Percentiles rank a stretch among this genome's conserved stretches.
phyloP scores from a whole-genome alignment of 768 basidiomycete genomes.

The Boletus fagicola region DNA sequence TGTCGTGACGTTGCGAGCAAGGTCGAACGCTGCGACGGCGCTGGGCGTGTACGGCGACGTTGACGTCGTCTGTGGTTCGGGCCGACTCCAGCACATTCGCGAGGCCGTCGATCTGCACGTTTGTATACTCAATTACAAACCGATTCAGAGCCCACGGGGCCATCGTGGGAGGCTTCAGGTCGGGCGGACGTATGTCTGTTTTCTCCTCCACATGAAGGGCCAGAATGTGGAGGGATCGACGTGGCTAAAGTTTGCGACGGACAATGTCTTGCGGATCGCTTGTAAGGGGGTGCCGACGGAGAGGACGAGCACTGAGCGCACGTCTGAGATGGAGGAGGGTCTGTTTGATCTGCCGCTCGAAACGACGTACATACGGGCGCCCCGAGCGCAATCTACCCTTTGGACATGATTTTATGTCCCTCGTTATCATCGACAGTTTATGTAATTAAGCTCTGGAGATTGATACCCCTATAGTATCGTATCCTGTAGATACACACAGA shows the following conservation, averaged over 20 bases:
- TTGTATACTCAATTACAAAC: slow-evolving; percentile 26
- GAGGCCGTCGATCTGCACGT: slow-evolving; percentile 16
- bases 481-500: slow-evolving; percentile 12
- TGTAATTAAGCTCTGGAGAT: not conserved
- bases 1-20: slow-evolving; percentile 14
- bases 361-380: slow-evolving; percentile 14
- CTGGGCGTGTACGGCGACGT: slow-evolving; percentile 14
- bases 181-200: slow-evolving; percentile 22
- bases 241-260: slow-evolving; percentile 27
- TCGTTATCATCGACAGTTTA: not conserved
- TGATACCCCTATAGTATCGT: not conserved
- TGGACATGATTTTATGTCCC: not conserved
- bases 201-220: slow-evolving; percentile 17
- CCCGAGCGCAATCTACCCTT: slow-evolving; percentile 7
- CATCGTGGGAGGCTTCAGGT: slow-evolving; percentile 14
- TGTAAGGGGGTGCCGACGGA: slow-evolving; percentile 6
- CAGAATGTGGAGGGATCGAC: slow-evolving; percentile 2
- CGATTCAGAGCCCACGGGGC: not conserved
- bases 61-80: slow-evolving; percentile 16
- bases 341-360: slow-evolving; percentile 11
- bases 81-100: slow-evolving; percentile 14
- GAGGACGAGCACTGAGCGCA: not conserved
- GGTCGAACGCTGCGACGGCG: not conserved
- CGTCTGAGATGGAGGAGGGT: not conserved
- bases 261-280: slow-evolving; percentile 21